phyloP scores from a whole-genome alignment of 805 yeast species.

The Saitoella complicata region DNA sequence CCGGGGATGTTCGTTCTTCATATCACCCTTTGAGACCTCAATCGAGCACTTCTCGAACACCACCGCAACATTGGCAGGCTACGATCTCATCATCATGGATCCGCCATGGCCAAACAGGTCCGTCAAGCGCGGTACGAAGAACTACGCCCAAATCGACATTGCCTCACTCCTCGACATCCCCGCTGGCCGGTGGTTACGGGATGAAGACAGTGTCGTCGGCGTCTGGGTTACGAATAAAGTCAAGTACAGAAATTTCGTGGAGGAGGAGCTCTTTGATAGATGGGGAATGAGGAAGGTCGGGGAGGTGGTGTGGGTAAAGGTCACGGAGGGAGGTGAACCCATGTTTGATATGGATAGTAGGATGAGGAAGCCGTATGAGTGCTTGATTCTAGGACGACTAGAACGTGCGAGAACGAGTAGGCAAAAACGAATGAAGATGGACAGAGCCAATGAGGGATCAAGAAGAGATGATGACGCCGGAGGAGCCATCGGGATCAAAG shows the following conservation, averaged over 20 bases:
- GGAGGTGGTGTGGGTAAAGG: not conserved
- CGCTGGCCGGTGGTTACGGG: not conserved
- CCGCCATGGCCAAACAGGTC: constrained; percentile 1
- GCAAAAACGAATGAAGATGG: too few relatives aligned
- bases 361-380: constrained; percentile 2
- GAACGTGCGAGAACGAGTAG: too few relatives aligned
- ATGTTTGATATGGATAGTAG: not conserved
- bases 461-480: not conserved
- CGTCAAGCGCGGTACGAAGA: not conserved
- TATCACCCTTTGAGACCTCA: not conserved
- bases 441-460: too few relatives aligned
- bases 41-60: not conserved
- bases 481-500: not conserved
- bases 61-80: not conserved
- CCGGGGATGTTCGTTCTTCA: not conserved
- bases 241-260: not conserved
- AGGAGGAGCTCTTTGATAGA: not conserved
- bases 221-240: not conserved
- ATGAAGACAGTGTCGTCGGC: not conserved
- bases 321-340: constrained; percentile 1
- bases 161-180: not conserved
- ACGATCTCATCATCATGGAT: not conserved
- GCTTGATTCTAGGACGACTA: not conserved
- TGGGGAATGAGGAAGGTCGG: not conserved
- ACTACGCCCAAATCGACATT: not conserved